phyloP scores from a whole-genome alignment of 805 yeast genomes.

The Ogataea methylovora region DNA sequence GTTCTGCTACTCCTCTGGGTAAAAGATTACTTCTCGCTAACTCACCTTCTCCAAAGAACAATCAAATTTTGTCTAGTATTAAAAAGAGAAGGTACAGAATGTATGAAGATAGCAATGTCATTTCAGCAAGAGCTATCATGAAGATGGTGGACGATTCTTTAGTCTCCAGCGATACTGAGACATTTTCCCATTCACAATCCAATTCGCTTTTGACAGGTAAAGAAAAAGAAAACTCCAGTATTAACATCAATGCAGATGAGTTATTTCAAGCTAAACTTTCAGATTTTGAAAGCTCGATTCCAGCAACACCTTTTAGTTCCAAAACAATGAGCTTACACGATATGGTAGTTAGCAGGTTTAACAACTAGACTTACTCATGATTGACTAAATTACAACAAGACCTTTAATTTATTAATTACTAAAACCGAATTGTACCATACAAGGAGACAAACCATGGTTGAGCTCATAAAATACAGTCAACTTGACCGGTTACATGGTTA shows the following conservation, averaged over 20 bases:
- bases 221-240: background rate
- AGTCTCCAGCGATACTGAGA: constrained; percentile 28
- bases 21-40: constrained; percentile 1
- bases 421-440: too few relatives aligned
- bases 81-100: constrained; percentile 18
- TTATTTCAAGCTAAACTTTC: constrained; percentile 17
- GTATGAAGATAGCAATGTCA: constrained; percentile 28
- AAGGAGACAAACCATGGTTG: too few relatives aligned
- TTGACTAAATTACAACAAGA: too few relatives aligned
- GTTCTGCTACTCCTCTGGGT: constrained; percentile 12
- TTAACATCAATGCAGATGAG: constrained; percentile 25
- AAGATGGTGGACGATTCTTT: constrained; percentile 32
- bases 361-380: too few relatives aligned
- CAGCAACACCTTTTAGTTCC: background rate
- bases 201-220: background rate
- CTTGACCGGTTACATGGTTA: too few relatives aligned
- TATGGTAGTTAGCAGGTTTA: too few relatives aligned
- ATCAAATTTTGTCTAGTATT: background rate
- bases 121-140: constrained; percentile 28
- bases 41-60: constrained; percentile 2
- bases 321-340: constrained; percentile 2
- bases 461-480: too few relatives aligned
- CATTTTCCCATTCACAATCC: constrained; percentile 13
- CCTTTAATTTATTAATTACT: too few relatives aligned
- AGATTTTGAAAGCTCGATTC: constrained; percentile 7